A percentile compares a stretch with the other conserved stretches of the same genome.
Conservation (phyloP, 2,329 filamentous ascomycete genomes). For the Fusarium anguioides region DNA sequence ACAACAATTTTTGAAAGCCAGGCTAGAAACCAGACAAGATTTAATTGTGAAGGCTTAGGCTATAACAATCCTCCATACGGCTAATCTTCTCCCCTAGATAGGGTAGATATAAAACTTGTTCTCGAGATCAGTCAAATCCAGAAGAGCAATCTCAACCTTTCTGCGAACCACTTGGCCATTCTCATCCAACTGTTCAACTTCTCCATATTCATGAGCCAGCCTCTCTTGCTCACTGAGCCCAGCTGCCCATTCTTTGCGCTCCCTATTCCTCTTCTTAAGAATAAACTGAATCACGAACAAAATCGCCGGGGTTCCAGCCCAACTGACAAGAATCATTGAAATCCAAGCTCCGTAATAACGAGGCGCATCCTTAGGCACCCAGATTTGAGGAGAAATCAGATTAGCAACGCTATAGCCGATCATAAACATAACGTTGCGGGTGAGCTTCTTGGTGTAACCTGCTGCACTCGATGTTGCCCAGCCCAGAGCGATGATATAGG, state of each 20-base stretch:
- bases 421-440: slow-evolving; percentile 55
- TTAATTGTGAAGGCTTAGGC: too few relatives aligned
- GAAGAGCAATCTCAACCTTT: slow-evolving; percentile 51
- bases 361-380: slow-evolving; percentile 44
- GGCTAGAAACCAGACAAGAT: too few relatives aligned
- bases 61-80: too few relatives aligned
- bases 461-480: slow-evolving; percentile 23
- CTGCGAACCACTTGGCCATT: slow-evolving; percentile 44
- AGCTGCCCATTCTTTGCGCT: slow-evolving; percentile 36
- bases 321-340: slow-evolving; percentile 46
- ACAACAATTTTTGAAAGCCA: too few relatives aligned
- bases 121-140: slow-evolving; percentile 54
- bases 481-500: slow-evolving; percentile 15
- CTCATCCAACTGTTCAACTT: slow-evolving; percentile 46
- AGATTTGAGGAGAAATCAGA: slow-evolving; percentile 53
- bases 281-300: slow-evolving; percentile 50
- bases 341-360: slow-evolving; percentile 46
- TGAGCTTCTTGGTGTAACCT: slow-evolving; percentile 52
- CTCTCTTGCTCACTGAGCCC: slow-evolving; percentile 22
- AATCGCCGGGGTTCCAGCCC: slow-evolving; percentile 50
- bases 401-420: slow-evolving; percentile 51
- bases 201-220: slow-evolving; percentile 40
- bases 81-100: slow-evolving; percentile 4
- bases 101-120: slow-evolving; percentile 54
- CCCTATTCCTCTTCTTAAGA: slow-evolving; percentile 47